Percentiles rank a stretch among this genome's conserved stretches.
Evolutionary conservation across 208 protist genomes (phyloP).

Genomic region (Crithidia thermophila): DNA sequence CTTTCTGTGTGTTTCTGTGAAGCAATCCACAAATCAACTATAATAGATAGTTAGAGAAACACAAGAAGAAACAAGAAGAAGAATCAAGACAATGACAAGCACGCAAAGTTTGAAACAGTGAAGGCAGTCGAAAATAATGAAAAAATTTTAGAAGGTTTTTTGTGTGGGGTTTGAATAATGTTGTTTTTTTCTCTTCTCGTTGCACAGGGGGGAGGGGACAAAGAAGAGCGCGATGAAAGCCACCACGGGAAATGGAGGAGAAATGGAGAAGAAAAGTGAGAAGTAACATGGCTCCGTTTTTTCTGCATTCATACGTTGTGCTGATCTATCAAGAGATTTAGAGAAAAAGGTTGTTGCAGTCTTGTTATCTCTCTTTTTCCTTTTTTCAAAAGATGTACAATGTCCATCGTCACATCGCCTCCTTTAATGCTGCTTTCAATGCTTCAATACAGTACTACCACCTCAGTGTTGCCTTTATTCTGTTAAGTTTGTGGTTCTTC

Average conservation of each 20-base stretch:
- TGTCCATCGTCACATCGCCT: too few relatives aligned
- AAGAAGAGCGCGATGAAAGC: background rate
- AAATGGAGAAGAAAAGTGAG: constrained; percentile 12
- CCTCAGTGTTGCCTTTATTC: too few relatives aligned
- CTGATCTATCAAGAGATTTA: background rate
- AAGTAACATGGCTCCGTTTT: too few relatives aligned
- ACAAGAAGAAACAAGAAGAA: background rate
- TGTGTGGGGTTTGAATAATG: background rate
- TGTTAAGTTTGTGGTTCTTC: too few relatives aligned
- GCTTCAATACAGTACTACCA: too few relatives aligned
- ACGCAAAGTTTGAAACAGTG: background rate
- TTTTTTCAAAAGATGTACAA: too few relatives aligned
- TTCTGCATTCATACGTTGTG: constrained; percentile 18
- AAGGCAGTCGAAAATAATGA: background rate
- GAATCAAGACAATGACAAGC: background rate
- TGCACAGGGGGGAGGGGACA: background rate
- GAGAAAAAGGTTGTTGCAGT: background rate
- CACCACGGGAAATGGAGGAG: background rate
- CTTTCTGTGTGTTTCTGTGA: background rate
- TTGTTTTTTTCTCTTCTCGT: background rate
- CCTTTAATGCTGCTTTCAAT: too few relatives aligned
- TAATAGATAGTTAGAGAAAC: background rate
- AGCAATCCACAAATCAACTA: too few relatives aligned
- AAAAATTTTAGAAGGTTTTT: background rate
- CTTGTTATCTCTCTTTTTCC: too few relatives aligned